These are phyloP conservation scores for Thermothielavioides terrestris DNA, from an alignment of 495 filamentous ascomycete genomes.

Conservation along the genomic window DNA sequence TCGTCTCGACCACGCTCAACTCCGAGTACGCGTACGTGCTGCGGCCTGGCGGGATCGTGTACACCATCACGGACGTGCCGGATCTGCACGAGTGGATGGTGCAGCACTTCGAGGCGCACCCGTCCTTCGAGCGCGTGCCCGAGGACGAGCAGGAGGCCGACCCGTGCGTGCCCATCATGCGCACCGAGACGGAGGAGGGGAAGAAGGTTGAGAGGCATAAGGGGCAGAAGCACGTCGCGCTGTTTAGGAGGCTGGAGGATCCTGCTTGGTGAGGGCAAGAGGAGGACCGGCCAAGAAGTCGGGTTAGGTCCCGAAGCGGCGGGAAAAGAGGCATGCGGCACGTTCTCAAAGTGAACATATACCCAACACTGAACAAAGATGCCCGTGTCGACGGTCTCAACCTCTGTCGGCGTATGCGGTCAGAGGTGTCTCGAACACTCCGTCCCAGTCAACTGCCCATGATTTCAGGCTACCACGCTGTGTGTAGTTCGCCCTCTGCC, in stretches of 20 bases:
- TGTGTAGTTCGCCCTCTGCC: too few species aligned
- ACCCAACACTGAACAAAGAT: too few species aligned
- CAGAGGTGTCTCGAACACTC: too few species aligned
- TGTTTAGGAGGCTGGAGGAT: constrained; percentile 73
- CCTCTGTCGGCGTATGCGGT: too few species aligned
- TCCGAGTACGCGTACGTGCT: constrained; percentile 91
- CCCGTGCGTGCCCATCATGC: constrained; percentile 74
- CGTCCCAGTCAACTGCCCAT: too few species aligned
- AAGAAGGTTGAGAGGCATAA: constrained; percentile 92
- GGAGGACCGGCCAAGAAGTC: not conserved
- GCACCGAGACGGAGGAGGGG: constrained; percentile 83
- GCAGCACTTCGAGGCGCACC: constrained; percentile 66
- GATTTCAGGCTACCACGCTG: too few species aligned
- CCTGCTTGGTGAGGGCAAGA: constrained; percentile 32
- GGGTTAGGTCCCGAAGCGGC: too few species aligned
- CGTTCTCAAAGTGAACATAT: too few species aligned
- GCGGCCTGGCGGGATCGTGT: constrained; percentile 72
- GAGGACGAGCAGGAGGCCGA: constrained; percentile 63
- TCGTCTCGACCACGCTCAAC: constrained; percentile 78
- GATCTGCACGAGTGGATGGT: constrained; percentile 92
- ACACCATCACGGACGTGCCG: constrained; percentile 96
- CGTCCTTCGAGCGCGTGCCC: constrained; percentile 54
- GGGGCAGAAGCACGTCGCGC: constrained; percentile 78
- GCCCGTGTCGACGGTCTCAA: too few species aligned
- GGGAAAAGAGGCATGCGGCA: too few species aligned